Conservation (phyloP, 768 basidiomycete genomes). For the Mycena albidolilacea region DNA sequence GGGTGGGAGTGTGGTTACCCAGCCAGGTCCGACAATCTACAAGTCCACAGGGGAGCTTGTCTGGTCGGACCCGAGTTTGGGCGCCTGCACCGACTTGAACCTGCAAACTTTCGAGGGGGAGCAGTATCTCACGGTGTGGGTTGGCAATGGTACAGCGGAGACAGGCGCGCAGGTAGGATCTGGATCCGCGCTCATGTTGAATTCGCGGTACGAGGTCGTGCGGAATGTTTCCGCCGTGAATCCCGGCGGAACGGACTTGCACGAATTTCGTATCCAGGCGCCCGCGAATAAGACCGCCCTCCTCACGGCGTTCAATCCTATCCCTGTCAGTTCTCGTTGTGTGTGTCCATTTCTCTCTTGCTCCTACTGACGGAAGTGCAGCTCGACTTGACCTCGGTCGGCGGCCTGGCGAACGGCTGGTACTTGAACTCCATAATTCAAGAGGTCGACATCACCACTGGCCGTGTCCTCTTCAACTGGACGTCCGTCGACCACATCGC, state of each 20-base stretch:
- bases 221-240: conserved; percentile 29
- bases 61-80: conserved; percentile 22
- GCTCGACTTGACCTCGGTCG: conserved; percentile 21
- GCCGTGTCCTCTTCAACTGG: too few species aligned
- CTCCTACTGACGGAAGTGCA: not conserved
- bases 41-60: conserved; percentile 28
- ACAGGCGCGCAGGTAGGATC: conserved; percentile 17
- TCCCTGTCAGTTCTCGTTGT: conserved; percentile 4
- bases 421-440: conserved; percentile 22
- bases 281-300: conserved; percentile 26
- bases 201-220: conserved; percentile 21
- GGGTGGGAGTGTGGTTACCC: not conserved
- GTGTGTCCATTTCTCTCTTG: not conserved
- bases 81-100: conserved; percentile 17
- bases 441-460: too few species aligned
- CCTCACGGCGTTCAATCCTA: conserved; percentile 25
- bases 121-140: conserved; percentile 31
- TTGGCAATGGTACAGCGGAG: conserved; percentile 12
- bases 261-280: conserved; percentile 26
- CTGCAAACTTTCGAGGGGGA: conserved; percentile 22
- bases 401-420: conserved; percentile 23
- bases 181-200: conserved; percentile 14
- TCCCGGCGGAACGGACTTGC: conserved; percentile 9
- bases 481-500: too few species aligned
- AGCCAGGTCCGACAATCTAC: conserved; percentile 27